These are phyloP conservation scores for Pythium oligandrum DNA, from an alignment of 352 stramenopile genomes.

Conservation along the genomic window DNA sequence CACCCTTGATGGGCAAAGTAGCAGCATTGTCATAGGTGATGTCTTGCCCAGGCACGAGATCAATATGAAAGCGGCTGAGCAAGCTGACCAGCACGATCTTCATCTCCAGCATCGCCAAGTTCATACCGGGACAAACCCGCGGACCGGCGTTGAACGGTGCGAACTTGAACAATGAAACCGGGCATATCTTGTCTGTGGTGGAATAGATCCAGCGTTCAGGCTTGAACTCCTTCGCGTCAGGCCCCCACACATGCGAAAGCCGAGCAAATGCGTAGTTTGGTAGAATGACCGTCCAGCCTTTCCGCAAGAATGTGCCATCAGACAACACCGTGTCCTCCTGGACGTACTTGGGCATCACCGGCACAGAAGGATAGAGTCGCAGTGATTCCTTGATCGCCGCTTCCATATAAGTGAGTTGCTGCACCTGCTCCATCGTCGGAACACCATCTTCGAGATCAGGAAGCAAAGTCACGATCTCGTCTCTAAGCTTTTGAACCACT, in stretches of 20 bases:
- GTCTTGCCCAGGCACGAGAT: slow-evolving; percentile 20
- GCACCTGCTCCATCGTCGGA: slow-evolving; percentile 37
- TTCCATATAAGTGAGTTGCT: slow-evolving; percentile 42
- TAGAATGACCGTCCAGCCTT: slow-evolving; percentile 16
- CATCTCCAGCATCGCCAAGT: slow-evolving; percentile 74
- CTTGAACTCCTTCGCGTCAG: slow-evolving; percentile 23
- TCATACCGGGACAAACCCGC: slow-evolving; percentile 36
- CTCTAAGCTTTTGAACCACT: slow-evolving; percentile 35
- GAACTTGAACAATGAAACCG: slow-evolving; percentile 55
- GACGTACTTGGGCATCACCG: slow-evolving; percentile 21
- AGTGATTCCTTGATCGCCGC: slow-evolving; percentile 35
- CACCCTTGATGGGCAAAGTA: slow-evolving; percentile 45
- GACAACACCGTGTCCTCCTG: too few relatives aligned
- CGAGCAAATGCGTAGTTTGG: slow-evolving; percentile 28
- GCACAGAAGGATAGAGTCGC: slow-evolving; percentile 35
- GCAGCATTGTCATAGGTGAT: slow-evolving; percentile 38
- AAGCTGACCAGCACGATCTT: slow-evolving; percentile 57
- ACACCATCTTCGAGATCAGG: slow-evolving; percentile 7
- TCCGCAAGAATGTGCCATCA: slow-evolving; percentile 14
- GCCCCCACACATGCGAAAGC: slow-evolving; percentile 24
- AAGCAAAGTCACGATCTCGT: slow-evolving; percentile 33
- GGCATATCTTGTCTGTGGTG: slow-evolving; percentile 5
- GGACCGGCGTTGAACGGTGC: slow-evolving; percentile 56
- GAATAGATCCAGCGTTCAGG: slow-evolving; percentile 29
- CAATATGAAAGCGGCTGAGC: slow-evolving; percentile 53